phyloP scores from a whole-genome alignment of 176 grass and related monocot genomes.

The Pontederia crassipes region DNA sequence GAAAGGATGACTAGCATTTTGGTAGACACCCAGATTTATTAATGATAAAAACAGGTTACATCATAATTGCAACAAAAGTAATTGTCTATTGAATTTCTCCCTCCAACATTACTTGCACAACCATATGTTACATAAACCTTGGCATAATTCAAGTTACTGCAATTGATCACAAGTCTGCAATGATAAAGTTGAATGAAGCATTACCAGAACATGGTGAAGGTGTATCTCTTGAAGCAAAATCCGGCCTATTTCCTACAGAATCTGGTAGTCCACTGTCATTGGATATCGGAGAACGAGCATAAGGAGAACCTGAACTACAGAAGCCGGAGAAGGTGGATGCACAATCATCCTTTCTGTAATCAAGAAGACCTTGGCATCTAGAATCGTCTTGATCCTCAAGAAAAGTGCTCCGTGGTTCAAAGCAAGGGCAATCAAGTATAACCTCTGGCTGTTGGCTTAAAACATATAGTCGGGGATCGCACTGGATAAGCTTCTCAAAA shows the following conservation, averaged over 20 bases:
- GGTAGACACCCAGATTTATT: too few species aligned
- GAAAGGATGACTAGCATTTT: too few species aligned
- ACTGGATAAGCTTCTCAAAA: constrained; percentile 76
- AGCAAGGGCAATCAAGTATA: constrained; percentile 31
- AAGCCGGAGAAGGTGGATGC: constrained; percentile 47
- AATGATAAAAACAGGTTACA: too few species aligned
- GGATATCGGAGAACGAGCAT: background rate
- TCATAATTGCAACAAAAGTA: too few species aligned
- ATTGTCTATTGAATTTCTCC: too few species aligned
- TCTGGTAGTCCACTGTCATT: background rate
- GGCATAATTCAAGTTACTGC: background rate
- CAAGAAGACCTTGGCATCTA: constrained; percentile 37
- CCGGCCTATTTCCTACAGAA: background rate
- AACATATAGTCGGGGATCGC: constrained; percentile 53
- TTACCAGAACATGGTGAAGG: background rate
- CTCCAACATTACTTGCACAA: too few species aligned
- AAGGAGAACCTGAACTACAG: constrained; percentile 26
- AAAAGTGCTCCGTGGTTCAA: constrained; percentile 32
- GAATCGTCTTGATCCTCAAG: constrained; percentile 48
- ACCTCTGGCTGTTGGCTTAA: constrained; percentile 38
- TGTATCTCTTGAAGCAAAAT: background rate
- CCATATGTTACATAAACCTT: too few species aligned
- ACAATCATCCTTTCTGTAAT: constrained; percentile 44
- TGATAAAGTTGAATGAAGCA: background rate
- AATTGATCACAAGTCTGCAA: background rate